Evolutionary conservation across 2,329 filamentous ascomycete genomes (phyloP), one percentile per base, ranked within the genome.

Genomic region (Colletotrichum shisoi): DNA sequence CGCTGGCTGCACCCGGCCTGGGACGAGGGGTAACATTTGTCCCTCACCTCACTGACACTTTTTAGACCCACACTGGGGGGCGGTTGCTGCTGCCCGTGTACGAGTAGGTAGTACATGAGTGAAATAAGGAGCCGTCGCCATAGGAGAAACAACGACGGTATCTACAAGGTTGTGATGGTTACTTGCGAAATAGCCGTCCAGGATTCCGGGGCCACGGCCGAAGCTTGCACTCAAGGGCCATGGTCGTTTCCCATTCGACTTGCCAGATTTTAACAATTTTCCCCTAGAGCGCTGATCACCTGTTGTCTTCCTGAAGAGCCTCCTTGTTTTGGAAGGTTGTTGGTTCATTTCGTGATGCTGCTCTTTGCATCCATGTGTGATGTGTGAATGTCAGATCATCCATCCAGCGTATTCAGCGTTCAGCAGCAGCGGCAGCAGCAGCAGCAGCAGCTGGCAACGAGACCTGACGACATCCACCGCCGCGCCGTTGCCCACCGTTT

Each of bases 1-100:
- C 31, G 31, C 31, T 34, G 31, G 31, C 45, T n/a, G 57, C 31
- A 59, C 34, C n/a, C n/a, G 24, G 24, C 49, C 56, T 27, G 57
- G 57, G 31, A 48, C 57, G 57, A 59, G 57, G 57, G 57, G 57
- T 59, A 59, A 51, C 51, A 53, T 59, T 59, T 59, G 57, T 59
- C 57, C 57, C 57, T 59, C 57, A 59, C 46, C 45, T 59, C 44
- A 39, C 54, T 46, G 40, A 24, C 42, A 57, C 42, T 45, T 57
- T 45, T 17, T 24, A 58, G 42, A 46, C 56, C 56, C 42, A 46
- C 42, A 58, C 42, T 53, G 34, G 51, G 51, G 49, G 49, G n/a
- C 11, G 49, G 49, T 52, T 39, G 31, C n/a, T 52, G 49, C 49
- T 52, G 31, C 37, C 49, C 11, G 49, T 52, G 31, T 52, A 51